phyloP scores from a whole-genome alignment of 176 grass and related monocot genomes.

The Eragrostis curvula region DNA sequence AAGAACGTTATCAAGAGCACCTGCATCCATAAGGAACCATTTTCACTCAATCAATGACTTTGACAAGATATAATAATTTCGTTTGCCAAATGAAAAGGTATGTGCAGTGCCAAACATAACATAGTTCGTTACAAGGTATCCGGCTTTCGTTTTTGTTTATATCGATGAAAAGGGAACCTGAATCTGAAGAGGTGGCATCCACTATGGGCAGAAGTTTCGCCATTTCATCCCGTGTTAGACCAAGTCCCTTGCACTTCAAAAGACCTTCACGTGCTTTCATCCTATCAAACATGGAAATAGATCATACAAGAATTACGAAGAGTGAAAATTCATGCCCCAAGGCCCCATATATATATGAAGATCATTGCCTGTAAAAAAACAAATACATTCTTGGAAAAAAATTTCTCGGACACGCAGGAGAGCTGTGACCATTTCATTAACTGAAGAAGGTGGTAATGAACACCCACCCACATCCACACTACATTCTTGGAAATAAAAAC shows the following conservation, averaged over 20 bases:
- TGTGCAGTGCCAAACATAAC: conserved; percentile 18
- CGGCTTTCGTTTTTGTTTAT: neutral
- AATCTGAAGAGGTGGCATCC: conserved; percentile 88
- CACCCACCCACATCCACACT: too few relatives aligned
- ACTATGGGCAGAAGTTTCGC: conserved; percentile 78
- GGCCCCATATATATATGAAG: conserved; percentile 1
- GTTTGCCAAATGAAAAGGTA: neutral
- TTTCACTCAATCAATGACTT: neutral
- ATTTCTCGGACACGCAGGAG: too few relatives aligned
- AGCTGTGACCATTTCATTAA: too few relatives aligned
- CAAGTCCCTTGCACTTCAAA: conserved; percentile 68
- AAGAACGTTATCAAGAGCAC: conserved; percentile 69
- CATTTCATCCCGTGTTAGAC: conserved; percentile 66
- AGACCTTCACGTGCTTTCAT: conserved; percentile 92
- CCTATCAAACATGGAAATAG: conserved; percentile 44
- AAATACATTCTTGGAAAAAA: neutral
- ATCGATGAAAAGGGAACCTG: conserved; percentile 51
- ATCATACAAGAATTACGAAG: neutral
- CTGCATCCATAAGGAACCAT: conserved; percentile 35
- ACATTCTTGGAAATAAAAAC: neutral
- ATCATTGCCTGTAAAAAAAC: neutral
- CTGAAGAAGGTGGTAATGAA: too few relatives aligned
- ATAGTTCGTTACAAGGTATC: neutral
- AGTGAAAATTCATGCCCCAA: neutral
- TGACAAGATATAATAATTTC: neutral